phyloP scores from a whole-genome alignment of 805 yeast species.

The Zygosaccharomyces pseudorouxii region DNA sequence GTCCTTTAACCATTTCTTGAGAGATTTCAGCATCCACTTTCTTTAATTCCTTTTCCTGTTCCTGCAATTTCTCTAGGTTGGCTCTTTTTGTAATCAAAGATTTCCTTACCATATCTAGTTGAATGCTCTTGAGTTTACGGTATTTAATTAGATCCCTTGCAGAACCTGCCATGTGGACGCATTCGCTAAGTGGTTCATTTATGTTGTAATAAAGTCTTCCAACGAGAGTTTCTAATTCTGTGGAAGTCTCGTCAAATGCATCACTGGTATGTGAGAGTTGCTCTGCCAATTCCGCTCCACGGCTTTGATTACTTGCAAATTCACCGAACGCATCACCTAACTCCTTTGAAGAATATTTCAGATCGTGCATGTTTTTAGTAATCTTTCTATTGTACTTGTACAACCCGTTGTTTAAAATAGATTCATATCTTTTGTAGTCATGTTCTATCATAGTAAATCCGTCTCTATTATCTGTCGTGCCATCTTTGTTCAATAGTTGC shows the following conservation, averaged over 20 bases:
- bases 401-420: conserved; percentile 24
- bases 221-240: conserved; percentile 26
- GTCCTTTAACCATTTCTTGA: conserved; percentile 21
- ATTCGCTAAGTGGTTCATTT: conserved; percentile 33
- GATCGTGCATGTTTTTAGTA: conserved; percentile 25
- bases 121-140: conserved; percentile 30
- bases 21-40: conserved; percentile 24
- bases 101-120: conserved; percentile 27
- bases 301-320: conserved; percentile 23
- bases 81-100: conserved; percentile 20
- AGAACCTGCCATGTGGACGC: conserved; percentile 31
- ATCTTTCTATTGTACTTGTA: conserved; percentile 30
- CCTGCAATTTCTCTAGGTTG: conserved; percentile 27
- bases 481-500: conserved; percentile 22
- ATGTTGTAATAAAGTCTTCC: conserved; percentile 32
- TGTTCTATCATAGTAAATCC: conserved; percentile 26
- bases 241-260: conserved; percentile 25
- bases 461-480: conserved; percentile 15
- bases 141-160: conserved; percentile 31
- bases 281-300: conserved; percentile 27
- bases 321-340: conserved; percentile 27
- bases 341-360: conserved; percentile 26
- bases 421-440: conserved; percentile 30
- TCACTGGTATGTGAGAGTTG: conserved; percentile 28
- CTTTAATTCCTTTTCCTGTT: conserved; percentile 24